These are phyloP conservation scores for Clonostachys byssicola DNA, from an alignment of 2,329 filamentous ascomycete species.

Conservation along the genomic window DNA sequence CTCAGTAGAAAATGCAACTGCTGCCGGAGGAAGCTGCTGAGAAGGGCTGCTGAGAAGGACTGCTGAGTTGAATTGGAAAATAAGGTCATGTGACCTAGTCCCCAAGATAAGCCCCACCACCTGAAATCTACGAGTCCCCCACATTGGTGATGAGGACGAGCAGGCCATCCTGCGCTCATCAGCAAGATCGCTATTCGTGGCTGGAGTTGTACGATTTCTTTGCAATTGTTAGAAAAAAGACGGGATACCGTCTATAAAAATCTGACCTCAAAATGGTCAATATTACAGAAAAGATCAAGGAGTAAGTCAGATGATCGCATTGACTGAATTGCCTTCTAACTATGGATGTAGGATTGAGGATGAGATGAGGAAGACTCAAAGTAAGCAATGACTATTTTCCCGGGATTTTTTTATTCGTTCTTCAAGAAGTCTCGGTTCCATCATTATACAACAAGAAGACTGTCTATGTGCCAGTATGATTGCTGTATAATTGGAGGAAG, in stretches of 20 bases:
- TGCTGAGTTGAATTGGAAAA: too few species aligned
- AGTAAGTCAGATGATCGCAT: slow-evolving; percentile 51
- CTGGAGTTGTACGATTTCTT: neutral
- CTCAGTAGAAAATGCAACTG: too few species aligned
- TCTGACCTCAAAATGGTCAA: slow-evolving; percentile 77
- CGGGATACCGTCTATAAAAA: slow-evolving; percentile 22
- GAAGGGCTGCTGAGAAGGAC: too few species aligned
- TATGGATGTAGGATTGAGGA: slow-evolving; percentile 80
- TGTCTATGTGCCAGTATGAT: neutral
- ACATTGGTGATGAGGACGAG: too few species aligned
- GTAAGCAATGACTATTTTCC: slow-evolving; percentile 46
- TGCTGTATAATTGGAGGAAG: too few species aligned
- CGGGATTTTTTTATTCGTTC: neutral
- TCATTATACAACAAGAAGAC: neutral
- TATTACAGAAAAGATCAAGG: slow-evolving; percentile 99
- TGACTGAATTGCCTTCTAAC: slow-evolving; percentile 10
- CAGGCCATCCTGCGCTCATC: too few species aligned
- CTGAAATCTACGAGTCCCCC: too few species aligned
- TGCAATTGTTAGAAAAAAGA: slow-evolving; percentile 8
- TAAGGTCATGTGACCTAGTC: too few species aligned
- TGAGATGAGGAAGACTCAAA: slow-evolving; percentile 99
- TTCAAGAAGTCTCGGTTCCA: neutral
- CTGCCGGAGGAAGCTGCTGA: too few species aligned
- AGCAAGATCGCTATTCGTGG: too few species aligned
- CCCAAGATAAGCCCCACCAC: too few species aligned